A percentile compares a stretch with the other conserved stretches of the same genome.
Conservation (phyloP, 495 filamentous ascomycete species). For the Neurospora tetraspora region DNA sequence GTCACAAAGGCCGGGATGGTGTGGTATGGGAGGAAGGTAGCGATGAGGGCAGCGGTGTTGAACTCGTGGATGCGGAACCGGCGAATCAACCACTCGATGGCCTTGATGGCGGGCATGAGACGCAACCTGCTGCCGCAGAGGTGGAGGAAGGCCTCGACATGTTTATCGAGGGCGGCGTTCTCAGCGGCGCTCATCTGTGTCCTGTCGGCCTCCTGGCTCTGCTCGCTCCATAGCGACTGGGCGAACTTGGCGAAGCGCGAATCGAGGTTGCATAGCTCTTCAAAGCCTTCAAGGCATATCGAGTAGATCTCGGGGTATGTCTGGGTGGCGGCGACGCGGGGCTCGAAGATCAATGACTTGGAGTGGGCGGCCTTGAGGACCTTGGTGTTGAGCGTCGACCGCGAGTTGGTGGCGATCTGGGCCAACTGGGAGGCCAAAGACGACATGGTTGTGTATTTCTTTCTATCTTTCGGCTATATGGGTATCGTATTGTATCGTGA, state of each 20-base stretch:
- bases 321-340: conserved; percentile 68
- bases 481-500: background rate
- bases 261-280: conserved; percentile 83
- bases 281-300: conserved; percentile 77
- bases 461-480: background rate
- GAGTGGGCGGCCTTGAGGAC: conserved; percentile 81
- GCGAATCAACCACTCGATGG: conserved; percentile 88
- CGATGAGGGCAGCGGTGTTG: conserved; percentile 68
- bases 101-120: conserved; percentile 76
- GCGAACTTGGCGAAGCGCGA: conserved; percentile 58
- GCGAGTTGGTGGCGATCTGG: conserved; percentile 67
- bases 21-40: conserved; percentile 90
- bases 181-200: conserved; percentile 70
- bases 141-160: conserved; percentile 69
- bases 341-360: conserved; percentile 85
- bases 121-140: conserved; percentile 65
- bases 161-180: conserved; percentile 69
- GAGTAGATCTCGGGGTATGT: conserved; percentile 80
- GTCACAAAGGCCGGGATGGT: conserved; percentile 69
- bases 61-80: conserved; percentile 85
- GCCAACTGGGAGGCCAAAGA: conserved; percentile 72
- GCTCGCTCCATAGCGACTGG: conserved; percentile 73
- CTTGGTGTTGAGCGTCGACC: conserved; percentile 75
- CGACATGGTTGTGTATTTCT: conserved; percentile 30
- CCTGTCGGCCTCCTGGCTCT: conserved; percentile 80